Conservation (phyloP, 768 basidiomycete genomes). For the Termitomyces sp. region DNA sequence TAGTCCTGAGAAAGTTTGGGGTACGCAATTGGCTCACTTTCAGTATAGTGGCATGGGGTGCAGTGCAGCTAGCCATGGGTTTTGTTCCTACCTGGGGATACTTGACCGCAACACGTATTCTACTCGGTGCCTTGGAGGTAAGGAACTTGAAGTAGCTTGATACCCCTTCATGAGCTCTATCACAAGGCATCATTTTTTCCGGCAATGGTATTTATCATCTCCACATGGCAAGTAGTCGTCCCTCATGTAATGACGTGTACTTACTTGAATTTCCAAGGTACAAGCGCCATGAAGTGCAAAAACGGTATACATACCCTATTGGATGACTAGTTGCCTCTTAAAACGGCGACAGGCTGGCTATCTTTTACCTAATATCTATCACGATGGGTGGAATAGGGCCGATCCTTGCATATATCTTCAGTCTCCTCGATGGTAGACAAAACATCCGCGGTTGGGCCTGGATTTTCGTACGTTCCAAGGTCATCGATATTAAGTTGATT, state of each 20-base stretch:
- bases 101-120: slow-evolving; percentile 34
- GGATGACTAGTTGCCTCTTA: not conserved
- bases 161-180: slow-evolving; percentile 1
- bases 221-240: slow-evolving; percentile 30
- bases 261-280: slow-evolving; percentile 26
- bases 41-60: slow-evolving; percentile 36
- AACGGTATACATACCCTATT: slow-evolving; percentile 22
- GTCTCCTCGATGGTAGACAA: slow-evolving; percentile 32
- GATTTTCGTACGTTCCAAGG: slow-evolving; percentile 35
- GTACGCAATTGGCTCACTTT: slow-evolving; percentile 40
- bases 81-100: slow-evolving; percentile 36
- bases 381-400: slow-evolving; percentile 36
- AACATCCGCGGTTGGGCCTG: slow-evolving; percentile 43
- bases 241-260: not conserved
- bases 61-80: slow-evolving; percentile 40
- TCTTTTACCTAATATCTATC: slow-evolving; percentile 35
- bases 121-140: slow-evolving; percentile 42
- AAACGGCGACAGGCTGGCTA: slow-evolving; percentile 25
- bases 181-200: slow-evolving; percentile 40
- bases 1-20: slow-evolving; percentile 36
- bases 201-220: slow-evolving; percentile 38
- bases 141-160: not conserved
- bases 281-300: slow-evolving; percentile 41
- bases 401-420: slow-evolving; percentile 37
- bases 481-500: not conserved